Conservation (phyloP, 2,329 filamentous ascomycete species). For the Zalaria obscura region DNA sequence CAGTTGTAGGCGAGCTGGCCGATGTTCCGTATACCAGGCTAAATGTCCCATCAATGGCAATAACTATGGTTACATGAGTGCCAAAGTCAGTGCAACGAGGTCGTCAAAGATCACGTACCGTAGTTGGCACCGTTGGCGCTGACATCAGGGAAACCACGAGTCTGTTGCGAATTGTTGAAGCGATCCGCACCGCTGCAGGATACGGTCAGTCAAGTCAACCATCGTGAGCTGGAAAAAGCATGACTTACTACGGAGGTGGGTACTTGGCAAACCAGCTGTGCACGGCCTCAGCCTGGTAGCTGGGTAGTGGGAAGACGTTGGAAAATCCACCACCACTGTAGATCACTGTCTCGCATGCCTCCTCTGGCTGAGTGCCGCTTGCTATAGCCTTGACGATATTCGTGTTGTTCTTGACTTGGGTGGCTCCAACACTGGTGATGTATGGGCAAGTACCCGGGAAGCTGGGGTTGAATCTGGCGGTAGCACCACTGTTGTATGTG, state of each 20-base stretch:
- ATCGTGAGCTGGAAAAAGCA: no score
- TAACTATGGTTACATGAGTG: slow-evolving; percentile 6
- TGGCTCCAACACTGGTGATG: slow-evolving; percentile 39
- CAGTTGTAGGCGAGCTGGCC: slow-evolving; percentile 35
- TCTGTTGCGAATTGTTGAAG: slow-evolving; percentile 32
- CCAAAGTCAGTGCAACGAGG: neutral
- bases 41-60: slow-evolving; percentile 29
- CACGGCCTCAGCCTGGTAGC: slow-evolving; percentile 32
- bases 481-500: slow-evolving; percentile 13
- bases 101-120: neutral
- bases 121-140: slow-evolving; percentile 10
- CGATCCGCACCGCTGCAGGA: slow-evolving; percentile 18
- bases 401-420: slow-evolving; percentile 27
- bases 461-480: slow-evolving; percentile 29
- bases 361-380: slow-evolving; percentile 20
- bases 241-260: slow-evolving; percentile 23
- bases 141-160: slow-evolving; percentile 34
- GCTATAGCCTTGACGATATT: slow-evolving; percentile 19
- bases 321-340: slow-evolving; percentile 34
- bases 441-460: slow-evolving; percentile 36
- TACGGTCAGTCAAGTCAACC: no score
- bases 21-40: slow-evolving; percentile 36
- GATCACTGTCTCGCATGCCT: slow-evolving; percentile 33
- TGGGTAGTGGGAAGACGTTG: slow-evolving; percentile 33
- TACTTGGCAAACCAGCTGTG: slow-evolving; percentile 25